These are phyloP conservation scores for Alternaria sp. DNA, from an alignment of 2,329 filamentous ascomycete species.

Conservation along the genomic window DNA sequence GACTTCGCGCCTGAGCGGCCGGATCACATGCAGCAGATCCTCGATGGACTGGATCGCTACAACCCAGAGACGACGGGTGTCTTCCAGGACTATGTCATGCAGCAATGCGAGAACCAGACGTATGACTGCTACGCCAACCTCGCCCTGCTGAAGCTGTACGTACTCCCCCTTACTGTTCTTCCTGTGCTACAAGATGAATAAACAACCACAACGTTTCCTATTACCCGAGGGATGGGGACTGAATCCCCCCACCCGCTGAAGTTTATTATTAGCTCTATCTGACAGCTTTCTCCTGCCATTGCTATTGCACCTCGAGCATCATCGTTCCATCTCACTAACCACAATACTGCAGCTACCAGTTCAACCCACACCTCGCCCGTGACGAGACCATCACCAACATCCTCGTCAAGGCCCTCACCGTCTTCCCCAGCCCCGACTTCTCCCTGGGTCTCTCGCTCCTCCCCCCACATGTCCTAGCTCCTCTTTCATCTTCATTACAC, in stretches of 20 bases:
- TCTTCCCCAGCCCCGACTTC: slow-evolving; percentile 97
- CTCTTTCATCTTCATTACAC: slow-evolving; percentile 58
- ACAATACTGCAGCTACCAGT: slow-evolving; percentile 79
- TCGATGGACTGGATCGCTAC: slow-evolving; percentile 97
- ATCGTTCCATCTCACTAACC: slow-evolving; percentile 27
- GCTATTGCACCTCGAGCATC: slow-evolving; percentile 5
- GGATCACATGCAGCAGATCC: slow-evolving; percentile 89
- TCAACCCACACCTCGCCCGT: slow-evolving; percentile 97
- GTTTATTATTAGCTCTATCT: slow-evolving; percentile 79
- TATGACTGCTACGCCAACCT: slow-evolving; percentile 97
- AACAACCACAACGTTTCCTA: slow-evolving; percentile 90
- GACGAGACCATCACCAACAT: slow-evolving; percentile 98
- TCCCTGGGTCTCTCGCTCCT: slow-evolving; percentile 92
- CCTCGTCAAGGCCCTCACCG: slow-evolving; percentile 95
- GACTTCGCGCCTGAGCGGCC: slow-evolving; percentile 93
- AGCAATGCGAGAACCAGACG: slow-evolving; percentile 94
- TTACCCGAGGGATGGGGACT: slow-evolving; percentile 80
- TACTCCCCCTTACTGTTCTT: slow-evolving; percentile 18
- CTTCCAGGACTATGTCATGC: slow-evolving; percentile 92
- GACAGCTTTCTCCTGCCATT: slow-evolving; percentile 54
- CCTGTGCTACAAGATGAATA: slow-evolving; percentile 71
- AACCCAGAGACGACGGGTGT: slow-evolving; percentile 94
- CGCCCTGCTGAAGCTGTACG: slow-evolving; percentile 95
- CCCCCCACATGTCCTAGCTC: slow-evolving; percentile 78
- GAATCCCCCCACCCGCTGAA: slow-evolving; percentile 71